Conservation (phyloP, 768 basidiomycete species). For the Albatrellus ellisii region DNA sequence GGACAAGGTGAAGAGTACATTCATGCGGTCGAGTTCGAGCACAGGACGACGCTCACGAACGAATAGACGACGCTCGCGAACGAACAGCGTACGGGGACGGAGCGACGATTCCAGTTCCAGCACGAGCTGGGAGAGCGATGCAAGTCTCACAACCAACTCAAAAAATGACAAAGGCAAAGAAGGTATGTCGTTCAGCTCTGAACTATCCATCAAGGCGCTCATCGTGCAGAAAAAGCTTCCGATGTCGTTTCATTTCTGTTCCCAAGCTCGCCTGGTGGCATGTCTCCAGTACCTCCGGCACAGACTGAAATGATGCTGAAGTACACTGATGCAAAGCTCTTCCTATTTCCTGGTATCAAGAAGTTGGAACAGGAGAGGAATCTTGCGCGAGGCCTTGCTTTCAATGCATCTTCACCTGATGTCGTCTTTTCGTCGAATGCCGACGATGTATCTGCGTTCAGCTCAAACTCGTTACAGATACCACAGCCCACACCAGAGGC, state of each 20-base stretch:
- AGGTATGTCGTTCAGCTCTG: not conserved
- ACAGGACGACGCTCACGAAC: conserved; percentile 67
- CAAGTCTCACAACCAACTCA: conserved; percentile 10
- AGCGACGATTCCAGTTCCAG: too few relatives aligned
- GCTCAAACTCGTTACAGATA: conserved; percentile 35
- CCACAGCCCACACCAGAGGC: conserved; percentile 34
- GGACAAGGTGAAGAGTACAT: conserved; percentile 60
- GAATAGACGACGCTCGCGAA: conserved; percentile 58
- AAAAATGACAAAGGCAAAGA: conserved; percentile 11
- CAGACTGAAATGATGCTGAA: conserved; percentile 57
- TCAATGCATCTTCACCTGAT: conserved; percentile 37
- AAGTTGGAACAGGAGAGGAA: conserved; percentile 57
- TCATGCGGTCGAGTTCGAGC: conserved; percentile 51
- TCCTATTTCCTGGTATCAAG: conserved; percentile 83
- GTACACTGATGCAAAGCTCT: conserved; percentile 70
- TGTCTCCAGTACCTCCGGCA: conserved; percentile 73
- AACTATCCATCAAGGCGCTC: too few relatives aligned
- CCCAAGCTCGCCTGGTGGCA: conserved; percentile 40
- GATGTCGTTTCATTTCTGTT: conserved; percentile 11
- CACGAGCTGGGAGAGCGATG: conserved; percentile 16
- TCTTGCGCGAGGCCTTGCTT: conserved; percentile 37
- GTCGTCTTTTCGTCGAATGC: conserved; percentile 30
- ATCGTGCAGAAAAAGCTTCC: not conserved
- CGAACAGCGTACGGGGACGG: conserved; percentile 56
- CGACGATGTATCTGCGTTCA: conserved; percentile 29